Evolutionary conservation across 352 stramenopile species (phyloP), one percentile per base, ranked within the genome.

Genomic region (Phytopythium ostracodes): DNA sequence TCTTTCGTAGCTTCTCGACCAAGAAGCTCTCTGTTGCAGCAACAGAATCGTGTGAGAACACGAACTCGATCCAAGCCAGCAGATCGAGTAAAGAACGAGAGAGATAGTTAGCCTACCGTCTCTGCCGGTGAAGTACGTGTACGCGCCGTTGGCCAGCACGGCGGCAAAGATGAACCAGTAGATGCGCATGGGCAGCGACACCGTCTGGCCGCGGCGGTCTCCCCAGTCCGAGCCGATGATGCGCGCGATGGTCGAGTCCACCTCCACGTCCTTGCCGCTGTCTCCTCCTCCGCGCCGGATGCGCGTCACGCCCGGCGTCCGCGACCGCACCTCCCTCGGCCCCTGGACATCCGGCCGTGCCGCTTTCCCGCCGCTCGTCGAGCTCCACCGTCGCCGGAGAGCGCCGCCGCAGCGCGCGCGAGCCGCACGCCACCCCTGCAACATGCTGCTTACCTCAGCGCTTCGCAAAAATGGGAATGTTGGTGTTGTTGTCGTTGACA

Each of bases 201-300:
- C 73, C 25, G 67, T 67, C 71, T 91, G 82, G 33, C 76, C 73
- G 43, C 80, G 79, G 22, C 82, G 82, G 57, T 91, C 82, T 43
- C 74, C 82, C 82, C 82, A 91, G 64, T 91, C 82, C 9, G 82
- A 91, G 49, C 82, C 82, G 29, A 91, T 83, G 65, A 91, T 73
- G 40, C 82, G 80, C 59, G 77, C 77, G 17, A 87, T 65, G 6
- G 77, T 82, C 62, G 77, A 84, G 60, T 87, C 77, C 58, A 84
- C 50, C 49, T 87, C 75, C 14, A 79, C 66, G 46, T 81, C 73
- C 59, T 75, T 80, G 11, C 64, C 61, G 8, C 44, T 63, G 12
- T 9, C 25, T n/a, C 47, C 25, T 22, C 66, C 66, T 29, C 58
- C 62, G 24, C 78, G 80, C 38, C 66, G 68, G 33, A 84, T 64